Conservation (phyloP, 139 green algal genomes). For the Pedinophyceae sp. region DNA sequence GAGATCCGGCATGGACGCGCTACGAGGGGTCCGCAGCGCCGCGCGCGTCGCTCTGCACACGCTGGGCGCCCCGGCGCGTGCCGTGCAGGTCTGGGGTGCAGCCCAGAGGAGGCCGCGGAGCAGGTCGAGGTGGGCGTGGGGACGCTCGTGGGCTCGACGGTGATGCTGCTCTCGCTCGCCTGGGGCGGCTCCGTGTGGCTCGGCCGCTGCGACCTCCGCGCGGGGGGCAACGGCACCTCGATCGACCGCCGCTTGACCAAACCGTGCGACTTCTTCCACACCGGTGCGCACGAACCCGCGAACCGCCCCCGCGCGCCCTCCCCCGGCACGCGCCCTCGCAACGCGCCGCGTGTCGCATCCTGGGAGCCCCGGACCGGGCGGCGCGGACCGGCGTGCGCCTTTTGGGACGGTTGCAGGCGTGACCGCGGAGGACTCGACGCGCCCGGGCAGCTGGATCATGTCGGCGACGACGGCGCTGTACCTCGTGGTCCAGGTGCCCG, state of each 20-base stretch:
- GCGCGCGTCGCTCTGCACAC: too few species aligned
- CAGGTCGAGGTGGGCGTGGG: slow-evolving; percentile 30
- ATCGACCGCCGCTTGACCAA: slow-evolving; percentile 22
- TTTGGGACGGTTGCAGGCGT: too few species aligned
- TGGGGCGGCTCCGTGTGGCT: slow-evolving; percentile 25
- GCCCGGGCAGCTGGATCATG: slow-evolving; percentile 28
- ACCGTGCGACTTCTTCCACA: slow-evolving; percentile 2
- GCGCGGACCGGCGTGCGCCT: too few species aligned
- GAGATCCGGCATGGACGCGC: too few species aligned
- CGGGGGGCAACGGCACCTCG: slow-evolving; percentile 3
- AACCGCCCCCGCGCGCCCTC: too few species aligned
- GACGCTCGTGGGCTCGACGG: slow-evolving; percentile 34
- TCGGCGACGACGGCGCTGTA: slow-evolving; percentile 17
- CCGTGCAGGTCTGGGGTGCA: too few species aligned
- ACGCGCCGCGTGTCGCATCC: too few species aligned
- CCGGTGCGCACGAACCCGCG: too few species aligned
- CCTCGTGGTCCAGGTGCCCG: slow-evolving; percentile 23
- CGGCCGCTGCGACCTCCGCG: slow-evolving; percentile 32
- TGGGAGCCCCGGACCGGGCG: too few species aligned
- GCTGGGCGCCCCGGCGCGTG: too few species aligned
- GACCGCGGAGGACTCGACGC: slow-evolving; percentile 25
- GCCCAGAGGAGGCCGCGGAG: slow-evolving; percentile 17
- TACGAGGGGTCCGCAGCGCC: too few species aligned
- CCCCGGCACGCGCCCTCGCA: too few species aligned
- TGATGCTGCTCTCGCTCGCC: slow-evolving; percentile 41